Conservation (phyloP, 169 alveolate genomes). For the Plasmodium ovale region DNA sequence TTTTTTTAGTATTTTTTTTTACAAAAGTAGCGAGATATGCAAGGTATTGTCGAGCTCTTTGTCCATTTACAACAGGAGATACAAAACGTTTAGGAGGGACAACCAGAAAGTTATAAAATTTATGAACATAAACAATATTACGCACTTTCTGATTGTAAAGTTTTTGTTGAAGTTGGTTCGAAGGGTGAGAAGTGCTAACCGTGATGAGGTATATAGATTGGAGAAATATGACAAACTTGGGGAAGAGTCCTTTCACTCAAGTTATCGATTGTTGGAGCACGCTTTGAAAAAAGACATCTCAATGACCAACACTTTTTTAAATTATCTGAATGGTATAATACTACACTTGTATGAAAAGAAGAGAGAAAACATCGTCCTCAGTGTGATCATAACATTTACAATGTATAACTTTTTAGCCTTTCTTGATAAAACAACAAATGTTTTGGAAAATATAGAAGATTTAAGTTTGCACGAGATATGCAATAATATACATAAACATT, state of each 20-base stretch:
- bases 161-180: slow-evolving; percentile 12
- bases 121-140: slow-evolving; percentile 61
- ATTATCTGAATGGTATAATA: slow-evolving; percentile 50
- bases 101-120: slow-evolving; percentile 43
- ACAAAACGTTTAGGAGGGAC: slow-evolving; percentile 53
- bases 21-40: slow-evolving; percentile 28
- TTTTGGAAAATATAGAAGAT: slow-evolving; percentile 26
- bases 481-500: slow-evolving; percentile 9
- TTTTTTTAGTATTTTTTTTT: slow-evolving; percentile 46
- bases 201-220: neutral
- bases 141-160: slow-evolving; percentile 40
- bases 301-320: slow-evolving; percentile 26
- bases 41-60: slow-evolving; percentile 40
- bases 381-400: slow-evolving; percentile 50
- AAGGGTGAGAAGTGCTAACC: neutral
- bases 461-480: slow-evolving; percentile 14
- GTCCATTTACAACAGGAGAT: slow-evolving; percentile 16
- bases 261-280: slow-evolving; percentile 26
- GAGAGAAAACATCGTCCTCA: slow-evolving; percentile 53
- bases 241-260: neutral
- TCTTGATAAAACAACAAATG: neutral
- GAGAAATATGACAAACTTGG: neutral
- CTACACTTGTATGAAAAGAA: slow-evolving; percentile 53
- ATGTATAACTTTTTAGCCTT: slow-evolving; percentile 44
- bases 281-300: slow-evolving; percentile 15